Percentiles rank a stretch among this genome's conserved stretches.
phyloP scores from a whole-genome alignment of 306 rosid species.

The Quercus robur region DNA sequence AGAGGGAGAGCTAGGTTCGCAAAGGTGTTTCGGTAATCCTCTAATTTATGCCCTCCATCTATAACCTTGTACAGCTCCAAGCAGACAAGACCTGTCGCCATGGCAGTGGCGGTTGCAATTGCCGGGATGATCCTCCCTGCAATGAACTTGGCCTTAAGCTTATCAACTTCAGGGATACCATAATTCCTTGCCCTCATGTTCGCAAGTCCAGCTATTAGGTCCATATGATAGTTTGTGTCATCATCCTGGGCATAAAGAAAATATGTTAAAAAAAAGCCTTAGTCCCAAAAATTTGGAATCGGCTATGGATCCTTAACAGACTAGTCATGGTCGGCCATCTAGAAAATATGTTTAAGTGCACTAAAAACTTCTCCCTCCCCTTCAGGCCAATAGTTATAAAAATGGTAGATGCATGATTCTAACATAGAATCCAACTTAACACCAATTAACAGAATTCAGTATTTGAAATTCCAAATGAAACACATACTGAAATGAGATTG shows the following conservation, averaged over 20 bases:
- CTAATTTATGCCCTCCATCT: conserved; percentile 28
- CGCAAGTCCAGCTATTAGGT: conserved; percentile 35
- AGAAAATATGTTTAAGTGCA: not conserved
- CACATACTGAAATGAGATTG: not conserved
- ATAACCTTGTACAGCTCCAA: conserved; percentile 38
- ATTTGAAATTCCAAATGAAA: not conserved
- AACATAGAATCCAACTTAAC: not conserved
- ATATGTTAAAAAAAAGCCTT: not conserved
- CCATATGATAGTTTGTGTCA: conserved; percentile 40
- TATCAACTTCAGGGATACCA: conserved; percentile 34
- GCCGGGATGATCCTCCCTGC: conserved; percentile 42
- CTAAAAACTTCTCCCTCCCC: not conserved
- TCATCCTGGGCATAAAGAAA: conserved; percentile 27
- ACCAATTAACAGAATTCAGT: not conserved
- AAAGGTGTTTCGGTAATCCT: conserved; percentile 34
- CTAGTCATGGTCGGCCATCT: too few relatives aligned
- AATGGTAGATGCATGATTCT: not conserved
- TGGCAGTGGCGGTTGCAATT: conserved; percentile 34
- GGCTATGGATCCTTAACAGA: too few relatives aligned
- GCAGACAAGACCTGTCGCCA: conserved; percentile 37
- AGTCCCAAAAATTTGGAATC: too few relatives aligned
- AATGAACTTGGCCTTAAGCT: conserved; percentile 36
- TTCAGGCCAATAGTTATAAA: too few relatives aligned
- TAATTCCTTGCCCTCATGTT: conserved; percentile 43
- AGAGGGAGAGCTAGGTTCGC: conserved; percentile 34